Base-by-base conservation (phyloP, 108 stramenopile species). In the Stephanodiscus triporus region DNA sequence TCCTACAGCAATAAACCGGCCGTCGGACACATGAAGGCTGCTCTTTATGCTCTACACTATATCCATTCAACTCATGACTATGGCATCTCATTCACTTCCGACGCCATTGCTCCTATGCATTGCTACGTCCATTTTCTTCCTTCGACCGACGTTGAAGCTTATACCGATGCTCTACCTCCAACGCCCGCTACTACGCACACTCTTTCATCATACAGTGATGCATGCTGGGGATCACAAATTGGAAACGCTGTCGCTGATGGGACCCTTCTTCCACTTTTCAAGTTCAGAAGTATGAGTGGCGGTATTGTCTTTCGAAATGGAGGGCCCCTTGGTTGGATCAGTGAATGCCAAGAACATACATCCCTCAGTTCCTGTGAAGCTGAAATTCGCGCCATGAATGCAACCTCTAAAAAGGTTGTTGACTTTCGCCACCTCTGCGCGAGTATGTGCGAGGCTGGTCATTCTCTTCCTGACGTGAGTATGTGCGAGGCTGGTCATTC, bases 321-420 rank as follows among this genome's bases (percentile, higher is more conserved):
- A n/a, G n/a, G 72, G 3, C 72, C 72, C 16, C 23, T 73, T 34
- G 36, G 37, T 13, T 73, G 72, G 72, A 19, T 36, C 7, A 22
- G 36, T 24, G 27, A 55, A 17, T 45, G 72, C 11, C 72, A 73
- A 24, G 62, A 73, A 4, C n/a, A n/a, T n/a, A n/a, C n/a, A n/a
- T n/a, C n/a, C n/a, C n/a, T n/a, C n/a, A n/a, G n/a, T n/a, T n/a
- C 29, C 0, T 73, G 72, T 26, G 72, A 64, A 19, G 72, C 72
- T 14, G 72, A 64, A 64, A 63, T 73, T 2, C 16, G 24, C 0
- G 72, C 62, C 22, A 73, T 62, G 2, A 23, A 73, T 20, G 20
- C 54, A 55, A 64, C 63, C 17, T 38, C 53, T 2, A 73, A 63
- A 19, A 63, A 73, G 6, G 23, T 55, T 9, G 37, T n/a, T n/a